Conservation (phyloP, 2,329 filamentous ascomycete species). For the Elsinoe arachidis region DNA sequence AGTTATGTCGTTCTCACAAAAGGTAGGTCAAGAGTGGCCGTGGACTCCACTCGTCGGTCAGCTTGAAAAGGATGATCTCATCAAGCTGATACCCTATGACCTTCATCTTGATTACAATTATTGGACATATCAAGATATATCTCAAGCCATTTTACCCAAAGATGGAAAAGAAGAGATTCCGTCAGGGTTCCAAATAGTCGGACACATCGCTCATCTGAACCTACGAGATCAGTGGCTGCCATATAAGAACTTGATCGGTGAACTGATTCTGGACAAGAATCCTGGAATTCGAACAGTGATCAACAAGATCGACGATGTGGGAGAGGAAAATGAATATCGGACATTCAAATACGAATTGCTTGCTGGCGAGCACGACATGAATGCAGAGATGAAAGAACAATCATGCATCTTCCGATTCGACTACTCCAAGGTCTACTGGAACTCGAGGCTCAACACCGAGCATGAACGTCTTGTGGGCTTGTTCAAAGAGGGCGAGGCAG, state of each 20-base stretch:
- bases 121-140: slow-evolving; percentile 82
- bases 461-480: slow-evolving; percentile 69
- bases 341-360: slow-evolving; percentile 92
- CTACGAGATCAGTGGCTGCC: slow-evolving; percentile 73
- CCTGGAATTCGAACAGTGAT: slow-evolving; percentile 75
- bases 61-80: slow-evolving; percentile 57
- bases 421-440: slow-evolving; percentile 97
- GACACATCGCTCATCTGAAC: slow-evolving; percentile 90
- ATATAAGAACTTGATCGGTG: slow-evolving; percentile 77
- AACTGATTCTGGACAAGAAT: slow-evolving; percentile 87
- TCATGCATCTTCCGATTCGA: slow-evolving; percentile 85
- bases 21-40: slow-evolving; percentile 49
- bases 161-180: slow-evolving; percentile 72
- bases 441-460: slow-evolving; percentile 81
- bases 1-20: slow-evolving; percentile 17
- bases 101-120: slow-evolving; percentile 72
- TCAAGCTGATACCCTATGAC: slow-evolving; percentile 66
- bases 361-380: slow-evolving; percentile 69
- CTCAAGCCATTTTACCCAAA: slow-evolving; percentile 70
- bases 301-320: slow-evolving; percentile 88
- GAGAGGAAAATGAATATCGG: slow-evolving; percentile 73
- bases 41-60: slow-evolving; percentile 66
- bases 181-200: slow-evolving; percentile 76
- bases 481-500: slow-evolving; percentile 77
- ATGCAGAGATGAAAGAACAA: slow-evolving; percentile 74